Percentiles rank a stretch among this genome's conserved stretches.
These are phyloP conservation scores for Taiozyma sp. DNA, from an alignment of 1,139 yeast genomes.

Conservation along the genomic window DNA sequence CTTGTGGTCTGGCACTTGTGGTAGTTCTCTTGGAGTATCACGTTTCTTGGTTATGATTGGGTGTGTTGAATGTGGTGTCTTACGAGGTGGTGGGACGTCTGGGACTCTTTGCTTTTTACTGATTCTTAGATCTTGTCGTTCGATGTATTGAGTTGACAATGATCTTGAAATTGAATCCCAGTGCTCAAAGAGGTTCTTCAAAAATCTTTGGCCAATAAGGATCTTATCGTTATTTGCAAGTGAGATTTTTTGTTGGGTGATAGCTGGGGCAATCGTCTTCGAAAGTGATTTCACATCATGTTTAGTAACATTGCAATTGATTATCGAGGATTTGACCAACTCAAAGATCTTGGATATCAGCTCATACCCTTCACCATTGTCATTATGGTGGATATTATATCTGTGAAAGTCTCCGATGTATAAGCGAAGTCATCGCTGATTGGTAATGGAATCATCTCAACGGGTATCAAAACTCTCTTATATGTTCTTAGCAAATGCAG, in stretches of 20 bases:
- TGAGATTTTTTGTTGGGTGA: conserved; percentile 47
- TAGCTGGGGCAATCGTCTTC: conserved; percentile 43
- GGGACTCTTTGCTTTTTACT: conserved; percentile 4
- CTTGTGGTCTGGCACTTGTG: not conserved
- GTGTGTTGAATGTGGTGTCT: not conserved
- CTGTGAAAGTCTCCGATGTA: conserved; percentile 32
- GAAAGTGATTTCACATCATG: conserved; percentile 43
- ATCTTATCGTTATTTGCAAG: conserved; percentile 39
- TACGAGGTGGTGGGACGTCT: conserved; percentile 11
- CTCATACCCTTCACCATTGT: conserved; percentile 20
- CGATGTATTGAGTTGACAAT: not conserved
- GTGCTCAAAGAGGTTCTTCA: conserved; percentile 42
- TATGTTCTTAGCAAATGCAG: conserved; percentile 42
- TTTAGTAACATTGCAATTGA: conserved; percentile 32
- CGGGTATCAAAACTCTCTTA: conserved; percentile 40
- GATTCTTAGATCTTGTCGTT: not conserved
- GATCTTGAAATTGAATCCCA: conserved; percentile 30
- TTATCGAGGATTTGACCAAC: conserved; percentile 33
- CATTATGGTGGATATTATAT: conserved; percentile 27
- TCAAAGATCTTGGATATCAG: conserved; percentile 37
- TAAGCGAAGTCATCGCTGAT: conserved; percentile 39
- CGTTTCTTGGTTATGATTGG: not conserved
- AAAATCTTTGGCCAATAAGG: conserved; percentile 44
- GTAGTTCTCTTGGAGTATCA: not conserved
- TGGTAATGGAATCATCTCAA: conserved; percentile 40